A percentile compares a stretch with the other conserved stretches of the same genome.
Evolutionary conservation across 2,329 filamentous ascomycete genomes (phyloP).

Genomic region (Balansia obtecta): DNA sequence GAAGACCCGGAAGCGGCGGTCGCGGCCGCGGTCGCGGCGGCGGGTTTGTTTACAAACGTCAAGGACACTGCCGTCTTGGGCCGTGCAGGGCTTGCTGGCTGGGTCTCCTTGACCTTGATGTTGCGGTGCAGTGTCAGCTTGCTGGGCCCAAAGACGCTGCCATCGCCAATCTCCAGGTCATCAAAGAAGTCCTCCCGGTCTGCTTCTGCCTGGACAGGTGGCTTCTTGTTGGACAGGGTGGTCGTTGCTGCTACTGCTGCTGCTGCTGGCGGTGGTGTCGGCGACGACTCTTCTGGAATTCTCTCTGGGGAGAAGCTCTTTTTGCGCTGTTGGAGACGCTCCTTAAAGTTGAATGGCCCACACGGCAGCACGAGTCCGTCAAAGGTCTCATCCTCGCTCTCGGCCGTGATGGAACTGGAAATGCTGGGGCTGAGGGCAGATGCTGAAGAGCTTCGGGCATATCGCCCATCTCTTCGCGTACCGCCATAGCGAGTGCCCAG

Average conservation of each 20-base stretch:
- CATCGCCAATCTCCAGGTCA: slow-evolving; percentile 76
- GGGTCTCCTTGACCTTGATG: slow-evolving; percentile 68
- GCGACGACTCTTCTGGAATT: slow-evolving; percentile 23
- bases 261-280: neutral
- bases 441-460: slow-evolving; percentile 72
- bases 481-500: slow-evolving; percentile 83
- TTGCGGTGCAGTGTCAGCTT: slow-evolving; percentile 85
- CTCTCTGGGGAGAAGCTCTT: slow-evolving; percentile 44
- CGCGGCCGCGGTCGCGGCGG: slow-evolving; percentile 19
- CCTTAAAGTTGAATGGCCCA: slow-evolving; percentile 71
- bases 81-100: slow-evolving; percentile 56
- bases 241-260: neutral
- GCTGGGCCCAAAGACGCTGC: slow-evolving; percentile 65
- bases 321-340: slow-evolving; percentile 62
- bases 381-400: slow-evolving; percentile 88
- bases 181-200: slow-evolving; percentile 70
- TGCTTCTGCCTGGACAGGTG: slow-evolving; percentile 21
- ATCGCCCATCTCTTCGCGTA: slow-evolving; percentile 66
- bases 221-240: slow-evolving; percentile 12
- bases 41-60: slow-evolving; percentile 78
- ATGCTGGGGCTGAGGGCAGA: slow-evolving; percentile 88
- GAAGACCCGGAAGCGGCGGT: neutral
- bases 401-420: slow-evolving; percentile 77
- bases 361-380: slow-evolving; percentile 78
- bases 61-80: slow-evolving; percentile 69